Evolutionary conservation across 2,329 filamentous ascomycete genomes (phyloP).

Genomic region (Elsinoe necatrix): DNA sequence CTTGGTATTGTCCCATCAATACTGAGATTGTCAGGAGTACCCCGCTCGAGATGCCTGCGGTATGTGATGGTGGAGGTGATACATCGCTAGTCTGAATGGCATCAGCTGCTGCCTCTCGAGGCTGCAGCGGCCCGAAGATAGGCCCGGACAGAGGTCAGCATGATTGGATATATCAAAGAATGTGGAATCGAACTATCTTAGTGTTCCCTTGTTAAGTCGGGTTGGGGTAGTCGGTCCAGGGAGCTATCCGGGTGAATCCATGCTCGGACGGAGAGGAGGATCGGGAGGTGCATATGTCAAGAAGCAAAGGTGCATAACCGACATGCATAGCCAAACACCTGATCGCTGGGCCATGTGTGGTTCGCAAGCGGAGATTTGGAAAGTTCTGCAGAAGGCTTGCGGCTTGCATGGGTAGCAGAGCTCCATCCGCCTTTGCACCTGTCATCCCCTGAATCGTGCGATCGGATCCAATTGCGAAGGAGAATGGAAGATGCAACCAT

Average conservation of each 20-base stretch:
- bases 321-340: background rate
- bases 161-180: background rate
- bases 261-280: constrained; percentile 3
- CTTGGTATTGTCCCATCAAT: background rate
- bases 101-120: constrained; percentile 7
- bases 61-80: constrained; percentile 5
- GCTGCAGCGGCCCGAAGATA: constrained; percentile 4
- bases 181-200: background rate
- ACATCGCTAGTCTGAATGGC: background rate
- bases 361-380: constrained; percentile 7
- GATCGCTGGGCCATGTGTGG: constrained; percentile 1
- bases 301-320: constrained; percentile 6
- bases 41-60: background rate
- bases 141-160: background rate
- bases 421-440: constrained; percentile 6
- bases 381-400: background rate
- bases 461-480: background rate
- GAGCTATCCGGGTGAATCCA: background rate
- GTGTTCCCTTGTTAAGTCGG: background rate
- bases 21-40: background rate
- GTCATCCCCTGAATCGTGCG: constrained; percentile 1
- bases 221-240: background rate
- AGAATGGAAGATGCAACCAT: constrained; percentile 3
- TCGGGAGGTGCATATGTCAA: constrained; percentile 1
- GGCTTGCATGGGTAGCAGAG: constrained; percentile 7